phyloP scores from a whole-genome alignment of 257 asterid species.

The Voacanga thouarsii region DNA sequence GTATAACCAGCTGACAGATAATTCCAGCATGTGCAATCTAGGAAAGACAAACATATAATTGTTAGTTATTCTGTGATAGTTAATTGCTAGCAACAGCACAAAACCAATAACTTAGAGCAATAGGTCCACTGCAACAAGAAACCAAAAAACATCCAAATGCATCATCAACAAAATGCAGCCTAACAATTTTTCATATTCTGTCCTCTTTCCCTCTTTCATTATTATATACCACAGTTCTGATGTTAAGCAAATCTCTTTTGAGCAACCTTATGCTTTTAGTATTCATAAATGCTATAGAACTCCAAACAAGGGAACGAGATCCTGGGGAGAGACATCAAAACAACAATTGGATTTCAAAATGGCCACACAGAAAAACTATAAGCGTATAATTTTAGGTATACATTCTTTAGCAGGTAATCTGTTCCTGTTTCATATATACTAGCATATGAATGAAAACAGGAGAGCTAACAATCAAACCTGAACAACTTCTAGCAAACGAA shows the following conservation, averaged over 20 bases:
- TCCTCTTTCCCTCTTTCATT: neutral
- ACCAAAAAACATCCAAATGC: neutral
- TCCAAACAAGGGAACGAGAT: neutral
- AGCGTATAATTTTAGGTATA: neutral
- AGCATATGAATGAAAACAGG: neutral
- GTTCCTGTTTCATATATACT: too few relatives aligned
- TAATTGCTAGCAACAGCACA: neutral
- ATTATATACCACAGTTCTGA: neutral
- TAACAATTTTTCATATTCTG: neutral
- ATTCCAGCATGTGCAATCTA: slow-evolving; percentile 6
- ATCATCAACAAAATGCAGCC: neutral
- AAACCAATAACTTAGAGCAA: neutral
- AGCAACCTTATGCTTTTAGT: neutral
- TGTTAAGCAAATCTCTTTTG: neutral
- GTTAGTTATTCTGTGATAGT: neutral
- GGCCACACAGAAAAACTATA: too few relatives aligned
- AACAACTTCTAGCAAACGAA: neutral
- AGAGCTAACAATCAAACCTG: neutral
- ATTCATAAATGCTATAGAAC: neutral
- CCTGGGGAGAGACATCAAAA: neutral
- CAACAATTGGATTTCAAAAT: neutral
- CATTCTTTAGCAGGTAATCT: neutral
- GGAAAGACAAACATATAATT: neutral
- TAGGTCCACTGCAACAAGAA: neutral
- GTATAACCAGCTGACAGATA: neutral